A percentile compares a stretch with the other conserved stretches of the same genome.
Evolutionary conservation across 208 protist genomes (phyloP).

Genomic region (Leishmania arabica): DNA sequence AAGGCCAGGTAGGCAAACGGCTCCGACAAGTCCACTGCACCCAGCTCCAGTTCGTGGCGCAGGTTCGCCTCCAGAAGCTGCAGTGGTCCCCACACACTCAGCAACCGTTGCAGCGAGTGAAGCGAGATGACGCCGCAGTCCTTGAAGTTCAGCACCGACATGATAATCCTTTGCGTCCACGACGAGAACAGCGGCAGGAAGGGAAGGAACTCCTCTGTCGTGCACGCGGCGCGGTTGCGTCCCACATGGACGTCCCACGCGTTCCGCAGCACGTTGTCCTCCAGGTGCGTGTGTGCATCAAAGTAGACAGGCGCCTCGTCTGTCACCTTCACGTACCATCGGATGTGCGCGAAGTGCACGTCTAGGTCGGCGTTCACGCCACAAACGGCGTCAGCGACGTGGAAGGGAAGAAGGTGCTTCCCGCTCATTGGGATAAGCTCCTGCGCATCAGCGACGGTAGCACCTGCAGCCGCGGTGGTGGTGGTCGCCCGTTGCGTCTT

Average conservation of each 20-base stretch:
- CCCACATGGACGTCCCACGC: slow-evolving; percentile 67
- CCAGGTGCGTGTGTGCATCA: slow-evolving; percentile 44
- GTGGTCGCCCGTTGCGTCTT: not conserved
- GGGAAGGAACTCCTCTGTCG: slow-evolving; percentile 49
- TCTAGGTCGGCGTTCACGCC: slow-evolving; percentile 49
- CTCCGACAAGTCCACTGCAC: slow-evolving; percentile 56
- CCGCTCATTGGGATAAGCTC: slow-evolving; percentile 22
- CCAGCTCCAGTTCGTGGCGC: slow-evolving; percentile 52
- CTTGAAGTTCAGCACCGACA: slow-evolving; percentile 69
- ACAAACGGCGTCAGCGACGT: slow-evolving; percentile 24
- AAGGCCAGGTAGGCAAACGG: slow-evolving; percentile 54
- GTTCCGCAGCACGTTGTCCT: slow-evolving; percentile 52
- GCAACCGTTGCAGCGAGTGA: slow-evolving; percentile 71
- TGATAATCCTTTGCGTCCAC: slow-evolving; percentile 52
- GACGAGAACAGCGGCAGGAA: slow-evolving; percentile 56
- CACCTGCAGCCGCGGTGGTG: not conserved
- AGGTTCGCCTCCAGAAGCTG: slow-evolving; percentile 77
- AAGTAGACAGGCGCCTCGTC: slow-evolving; percentile 39
- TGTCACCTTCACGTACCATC: slow-evolving; percentile 61
- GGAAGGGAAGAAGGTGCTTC: slow-evolving; percentile 25
- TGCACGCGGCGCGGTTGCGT: slow-evolving; percentile 56
- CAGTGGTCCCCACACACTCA: slow-evolving; percentile 85
- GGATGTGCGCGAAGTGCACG: slow-evolving; percentile 62
- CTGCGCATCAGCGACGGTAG: slow-evolving; percentile 11
- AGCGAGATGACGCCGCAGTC: slow-evolving; percentile 79